These are phyloP conservation scores for Claviceps maximensis DNA, from an alignment of 2,329 filamentous ascomycete genomes.

Conservation along the genomic window DNA sequence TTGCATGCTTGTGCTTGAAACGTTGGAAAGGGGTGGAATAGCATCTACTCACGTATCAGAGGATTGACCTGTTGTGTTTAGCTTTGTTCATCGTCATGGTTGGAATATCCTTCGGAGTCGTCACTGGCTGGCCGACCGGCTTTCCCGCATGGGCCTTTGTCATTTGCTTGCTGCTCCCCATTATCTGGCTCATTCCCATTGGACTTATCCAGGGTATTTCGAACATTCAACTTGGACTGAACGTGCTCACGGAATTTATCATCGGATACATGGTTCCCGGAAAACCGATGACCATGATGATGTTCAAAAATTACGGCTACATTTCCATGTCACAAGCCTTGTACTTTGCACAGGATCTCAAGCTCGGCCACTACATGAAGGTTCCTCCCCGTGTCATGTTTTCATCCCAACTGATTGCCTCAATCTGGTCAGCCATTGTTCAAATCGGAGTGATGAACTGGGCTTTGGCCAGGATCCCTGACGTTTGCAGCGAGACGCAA, in stretches of 20 bases:
- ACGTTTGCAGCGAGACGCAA: conserved; percentile 43
- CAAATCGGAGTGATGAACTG: conserved; percentile 55
- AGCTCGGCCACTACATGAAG: conserved; percentile 58
- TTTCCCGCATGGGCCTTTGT: conserved; percentile 46
- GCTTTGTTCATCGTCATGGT: conserved; percentile 40
- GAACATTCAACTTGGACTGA: conserved; percentile 51
- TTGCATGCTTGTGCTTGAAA: not conserved
- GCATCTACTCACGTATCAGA: not conserved
- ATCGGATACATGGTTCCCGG: conserved; percentile 63
- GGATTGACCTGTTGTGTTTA: conserved; percentile 1
- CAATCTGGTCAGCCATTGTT: conserved; percentile 47
- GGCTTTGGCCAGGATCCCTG: conserved; percentile 47
- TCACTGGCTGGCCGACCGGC: conserved; percentile 40
- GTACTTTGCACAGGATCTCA: conserved; percentile 52
- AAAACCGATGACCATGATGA: conserved; percentile 59
- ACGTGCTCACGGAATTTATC: conserved; percentile 61
- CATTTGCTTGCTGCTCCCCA: conserved; percentile 42
- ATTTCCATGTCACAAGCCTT: conserved; percentile 54
- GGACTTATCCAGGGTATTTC: conserved; percentile 49
- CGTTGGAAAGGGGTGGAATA: not conserved
- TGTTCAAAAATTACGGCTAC: conserved; percentile 65
- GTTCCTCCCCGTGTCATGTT: conserved; percentile 50
- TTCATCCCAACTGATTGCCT: conserved; percentile 44
- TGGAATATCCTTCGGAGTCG: conserved; percentile 39
- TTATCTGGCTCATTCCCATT: conserved; percentile 47